Evolutionary conservation across 345 rosid genomes (phyloP).

Genomic region (Populus nigra): DNA sequence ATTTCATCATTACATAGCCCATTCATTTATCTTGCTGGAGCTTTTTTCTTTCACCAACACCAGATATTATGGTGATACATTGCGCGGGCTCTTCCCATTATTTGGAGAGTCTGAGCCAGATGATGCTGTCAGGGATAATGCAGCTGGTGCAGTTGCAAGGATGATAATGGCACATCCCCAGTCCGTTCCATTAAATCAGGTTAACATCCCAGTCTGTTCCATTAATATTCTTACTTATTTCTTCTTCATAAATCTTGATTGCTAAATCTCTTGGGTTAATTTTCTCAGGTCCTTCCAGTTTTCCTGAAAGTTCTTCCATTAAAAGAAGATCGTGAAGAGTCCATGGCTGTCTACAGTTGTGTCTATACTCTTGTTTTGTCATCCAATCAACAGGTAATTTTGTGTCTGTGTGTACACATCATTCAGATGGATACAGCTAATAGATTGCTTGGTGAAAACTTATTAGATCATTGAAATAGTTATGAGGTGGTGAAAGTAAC

Average conservation of each 20-base stretch:
- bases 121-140: constrained; percentile 93
- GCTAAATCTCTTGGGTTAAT: neutral
- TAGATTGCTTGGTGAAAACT: neutral
- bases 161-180: constrained; percentile 93
- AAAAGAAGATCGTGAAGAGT: constrained; percentile 94
- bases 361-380: constrained; percentile 72
- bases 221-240: neutral
- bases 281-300: constrained; percentile 81
- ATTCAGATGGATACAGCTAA: neutral
- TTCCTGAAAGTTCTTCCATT: constrained; percentile 86
- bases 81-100: constrained; percentile 70
- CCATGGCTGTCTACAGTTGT: constrained; percentile 82
- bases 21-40: neutral
- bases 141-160: constrained; percentile 98
- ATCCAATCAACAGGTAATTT: constrained; percentile 75
- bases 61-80: constrained; percentile 75
- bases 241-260: neutral
- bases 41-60: constrained; percentile 41
- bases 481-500: neutral
- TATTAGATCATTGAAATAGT: neutral
- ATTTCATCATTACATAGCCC: constrained; percentile 6
- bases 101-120: constrained; percentile 96
- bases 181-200: constrained; percentile 86
- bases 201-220: constrained; percentile 14
- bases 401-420: neutral